Conservation (phyloP, 768 basidiomycete species). For the Trametes elegans region DNA sequence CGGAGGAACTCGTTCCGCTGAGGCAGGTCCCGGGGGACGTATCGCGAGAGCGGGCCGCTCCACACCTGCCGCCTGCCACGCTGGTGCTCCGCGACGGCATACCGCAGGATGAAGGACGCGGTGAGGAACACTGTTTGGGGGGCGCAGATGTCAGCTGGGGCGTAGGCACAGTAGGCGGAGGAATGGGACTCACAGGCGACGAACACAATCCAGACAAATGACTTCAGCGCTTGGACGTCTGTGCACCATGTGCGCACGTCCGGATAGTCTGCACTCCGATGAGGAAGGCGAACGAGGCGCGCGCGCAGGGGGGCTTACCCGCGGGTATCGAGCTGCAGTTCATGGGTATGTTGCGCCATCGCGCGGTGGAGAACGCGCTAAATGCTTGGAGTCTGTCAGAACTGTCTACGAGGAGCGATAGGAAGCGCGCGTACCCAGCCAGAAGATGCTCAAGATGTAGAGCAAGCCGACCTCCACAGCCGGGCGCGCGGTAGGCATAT, state of each 20-base stretch:
- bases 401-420: neutral
- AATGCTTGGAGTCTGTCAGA: constrained; percentile 31
- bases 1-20: constrained; percentile 12
- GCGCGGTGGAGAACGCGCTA: constrained; percentile 59
- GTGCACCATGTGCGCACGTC: constrained; percentile 53
- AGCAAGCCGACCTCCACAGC: constrained; percentile 48
- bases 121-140: constrained; percentile 41
- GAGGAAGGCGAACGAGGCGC: neutral
- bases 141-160: neutral
- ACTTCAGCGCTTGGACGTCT: constrained; percentile 52
- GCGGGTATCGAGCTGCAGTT: constrained; percentile 47
- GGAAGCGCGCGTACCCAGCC: constrained; percentile 44
- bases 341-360: constrained; percentile 50
- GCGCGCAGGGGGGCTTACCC: constrained; percentile 33
- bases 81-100: constrained; percentile 41
- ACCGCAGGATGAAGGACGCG: constrained; percentile 41
- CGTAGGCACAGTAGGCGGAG: neutral
- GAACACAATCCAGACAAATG: constrained; percentile 60
- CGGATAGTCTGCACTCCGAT: constrained; percentile 33
- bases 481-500: constrained; percentile 45
- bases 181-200: constrained; percentile 40
- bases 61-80: constrained; percentile 52
- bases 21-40: constrained; percentile 32
- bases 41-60: constrained; percentile 49
- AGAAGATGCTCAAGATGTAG: constrained; percentile 46